Conservation (phyloP, 163 green algal genomes). For the Trebouxia gelatinosa region DNA sequence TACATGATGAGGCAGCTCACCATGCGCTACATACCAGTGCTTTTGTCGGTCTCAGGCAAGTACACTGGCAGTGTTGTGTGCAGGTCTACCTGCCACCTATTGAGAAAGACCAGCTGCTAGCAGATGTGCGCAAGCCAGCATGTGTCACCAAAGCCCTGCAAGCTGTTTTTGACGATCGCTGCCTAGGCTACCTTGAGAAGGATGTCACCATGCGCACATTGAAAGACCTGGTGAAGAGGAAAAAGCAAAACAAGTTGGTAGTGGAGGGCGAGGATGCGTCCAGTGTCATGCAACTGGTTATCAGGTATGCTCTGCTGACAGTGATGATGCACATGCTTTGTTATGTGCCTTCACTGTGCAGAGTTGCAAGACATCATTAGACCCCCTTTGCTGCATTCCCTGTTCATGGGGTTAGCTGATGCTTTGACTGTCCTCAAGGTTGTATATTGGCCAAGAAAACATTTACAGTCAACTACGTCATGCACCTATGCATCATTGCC, state of each 20-base stretch:
- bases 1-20: no score
- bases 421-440: no score
- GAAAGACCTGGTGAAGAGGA: conserved; percentile 8
- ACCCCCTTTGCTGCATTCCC: no score
- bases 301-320: neutral
- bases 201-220: neutral
- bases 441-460: no score
- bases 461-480: no score
- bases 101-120: conserved; percentile 35
- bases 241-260: neutral
- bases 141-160: neutral
- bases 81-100: conserved; percentile 37
- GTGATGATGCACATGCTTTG: no score
- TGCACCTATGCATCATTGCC: no score
- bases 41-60: neutral
- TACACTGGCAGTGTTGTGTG: neutral
- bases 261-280: neutral
- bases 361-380: no score
- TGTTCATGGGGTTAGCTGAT: no score
- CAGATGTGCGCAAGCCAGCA: conserved; percentile 3
- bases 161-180: conserved; percentile 36
- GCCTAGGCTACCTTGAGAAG: conserved; percentile 33
- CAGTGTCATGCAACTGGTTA: conserved; percentile 4
- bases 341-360: no score
- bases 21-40: no score